phyloP scores from a whole-genome alignment of 2,329 filamentous ascomycete species.

The Fusarium kyushuense region DNA sequence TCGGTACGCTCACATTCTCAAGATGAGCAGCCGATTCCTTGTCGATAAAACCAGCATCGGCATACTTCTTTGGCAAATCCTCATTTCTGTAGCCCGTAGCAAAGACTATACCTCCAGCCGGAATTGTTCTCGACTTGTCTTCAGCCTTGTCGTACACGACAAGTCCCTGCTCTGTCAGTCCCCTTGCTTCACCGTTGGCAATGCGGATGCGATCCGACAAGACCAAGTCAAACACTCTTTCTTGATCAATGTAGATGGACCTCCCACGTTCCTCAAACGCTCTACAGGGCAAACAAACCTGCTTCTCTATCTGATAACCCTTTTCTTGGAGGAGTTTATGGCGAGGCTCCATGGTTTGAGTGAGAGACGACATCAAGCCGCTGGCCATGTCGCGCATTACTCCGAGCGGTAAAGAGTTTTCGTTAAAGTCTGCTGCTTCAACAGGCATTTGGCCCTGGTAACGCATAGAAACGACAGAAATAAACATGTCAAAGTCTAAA shows the following conservation, averaged over 20 bases:
- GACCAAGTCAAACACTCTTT: background rate
- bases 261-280: background rate
- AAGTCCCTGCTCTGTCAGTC: background rate
- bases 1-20: background rate
- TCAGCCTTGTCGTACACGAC: background rate
- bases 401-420: background rate
- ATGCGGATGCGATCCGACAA: background rate
- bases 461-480: background rate
- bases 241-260: background rate
- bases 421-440: background rate
- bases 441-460: background rate
- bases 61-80: background rate
- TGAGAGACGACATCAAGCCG: background rate
- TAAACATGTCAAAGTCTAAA: background rate
- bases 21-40: background rate
- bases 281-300: background rate
- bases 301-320: background rate
- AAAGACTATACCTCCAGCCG: background rate
- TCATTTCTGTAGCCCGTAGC: background rate
- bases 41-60: background rate
- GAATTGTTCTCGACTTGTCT: background rate
- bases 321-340: constrained; percentile 1
- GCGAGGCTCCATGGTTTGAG: background rate
- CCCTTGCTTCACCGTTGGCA: background rate
- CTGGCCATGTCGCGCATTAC: background rate